Conservation (phyloP, 208 protist species). For the Acanthamoeba culbertsoni region DNA sequence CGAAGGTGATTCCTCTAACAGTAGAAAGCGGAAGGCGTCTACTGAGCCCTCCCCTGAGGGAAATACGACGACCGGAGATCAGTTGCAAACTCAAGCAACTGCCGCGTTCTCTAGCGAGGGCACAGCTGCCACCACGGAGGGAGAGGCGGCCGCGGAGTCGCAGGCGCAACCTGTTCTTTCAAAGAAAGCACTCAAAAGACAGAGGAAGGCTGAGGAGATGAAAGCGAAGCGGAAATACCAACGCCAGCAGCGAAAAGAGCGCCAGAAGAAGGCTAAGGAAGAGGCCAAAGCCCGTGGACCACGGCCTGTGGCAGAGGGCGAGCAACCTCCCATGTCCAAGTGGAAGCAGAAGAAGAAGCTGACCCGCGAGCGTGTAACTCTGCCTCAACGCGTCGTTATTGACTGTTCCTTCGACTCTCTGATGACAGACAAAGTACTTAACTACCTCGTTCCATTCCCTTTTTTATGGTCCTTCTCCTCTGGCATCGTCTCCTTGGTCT, state of each 20-base stretch:
- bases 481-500: no score
- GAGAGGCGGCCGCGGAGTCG: background rate
- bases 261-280: slow-evolving; percentile 14
- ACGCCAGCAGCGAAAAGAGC: background rate
- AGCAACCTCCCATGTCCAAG: background rate
- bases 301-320: background rate
- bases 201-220: slow-evolving; percentile 21
- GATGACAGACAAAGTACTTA: background rate
- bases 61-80: background rate
- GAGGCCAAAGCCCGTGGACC: background rate
- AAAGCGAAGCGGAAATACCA: slow-evolving; percentile 38
- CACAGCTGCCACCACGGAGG: background rate
- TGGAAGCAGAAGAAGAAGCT: slow-evolving; percentile 38
- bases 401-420: slow-evolving; percentile 41
- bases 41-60: background rate
- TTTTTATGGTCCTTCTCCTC: background rate
- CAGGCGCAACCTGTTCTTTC: background rate
- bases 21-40: background rate
- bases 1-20: background rate
- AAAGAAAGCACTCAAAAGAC: background rate
- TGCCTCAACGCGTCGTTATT: slow-evolving; percentile 28
- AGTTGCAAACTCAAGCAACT: no score
- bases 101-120: background rate
- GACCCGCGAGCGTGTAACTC: background rate
- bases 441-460: background rate